Base-by-base conservation (phyloP, 306 rosid species). In the Dalbergia cultrata region DNA sequence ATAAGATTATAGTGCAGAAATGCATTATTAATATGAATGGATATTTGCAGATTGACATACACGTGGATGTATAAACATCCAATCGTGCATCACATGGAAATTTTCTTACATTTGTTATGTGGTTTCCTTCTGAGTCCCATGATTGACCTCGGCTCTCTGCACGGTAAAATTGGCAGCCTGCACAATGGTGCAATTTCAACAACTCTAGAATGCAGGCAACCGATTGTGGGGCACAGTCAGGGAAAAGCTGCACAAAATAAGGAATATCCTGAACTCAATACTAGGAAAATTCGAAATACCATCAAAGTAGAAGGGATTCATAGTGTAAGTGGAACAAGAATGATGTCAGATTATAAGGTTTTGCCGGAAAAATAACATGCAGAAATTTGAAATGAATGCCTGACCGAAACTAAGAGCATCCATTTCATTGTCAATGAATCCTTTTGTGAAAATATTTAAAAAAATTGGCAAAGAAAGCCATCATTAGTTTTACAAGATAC, bases 41-140 rank as follows among this genome's bases (percentile, higher is more conserved):
- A 77, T 41, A 64, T 77, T 61, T 64, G 63, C 64, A 56, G 26
- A 56, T 19, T 72, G 72, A 70, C 60, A 49, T n/a, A 58, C 9
- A 56, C 44, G 31, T 43, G 13, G 31, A 70, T 14, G 50, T 39
- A 22, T 47, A 61, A 4, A 16, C 53, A 63, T 45, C 22, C 45
- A 19, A 67, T 17, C 62, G 53, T 50, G 47, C 78, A 78, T 71
- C 19, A 58, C 80, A 82, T 10, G 56, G 50, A 39, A 9, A 52
- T 76, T 64, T 74, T 78, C 94, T 86, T 86, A 95, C 98, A 80
- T 91, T 87, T 82, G 89, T 81, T 9, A 90, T 86, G 81, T 91
- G 99, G 87, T 90, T 90, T 89, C 99, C 99, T 80, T 89, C 86
- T 16, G 91, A 84, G 78, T 93, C 98, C 99, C 99, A 95, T 53